Conservation (phyloP, 2,329 filamentous ascomycete genomes). For the Meredithiella fracta region DNA sequence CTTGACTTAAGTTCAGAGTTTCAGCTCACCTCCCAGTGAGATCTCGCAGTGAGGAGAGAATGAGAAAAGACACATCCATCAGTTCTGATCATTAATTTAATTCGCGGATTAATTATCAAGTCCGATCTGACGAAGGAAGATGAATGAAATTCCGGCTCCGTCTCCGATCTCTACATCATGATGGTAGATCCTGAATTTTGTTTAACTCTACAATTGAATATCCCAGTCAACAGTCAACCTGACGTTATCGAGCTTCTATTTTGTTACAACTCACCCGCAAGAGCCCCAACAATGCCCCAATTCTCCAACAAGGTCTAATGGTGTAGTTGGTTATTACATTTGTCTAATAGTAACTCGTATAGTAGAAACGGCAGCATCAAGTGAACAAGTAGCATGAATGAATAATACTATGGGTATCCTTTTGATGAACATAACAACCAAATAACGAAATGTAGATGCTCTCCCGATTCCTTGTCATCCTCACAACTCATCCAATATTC, state of each 20-base stretch:
- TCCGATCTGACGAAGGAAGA: too few species aligned
- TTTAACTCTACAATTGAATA: too few species aligned
- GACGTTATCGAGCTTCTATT: too few species aligned
- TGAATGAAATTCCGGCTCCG: too few species aligned
- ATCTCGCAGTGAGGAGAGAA: background rate
- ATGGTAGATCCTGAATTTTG: too few species aligned
- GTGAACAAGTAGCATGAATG: background rate
- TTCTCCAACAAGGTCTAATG: constrained; percentile 5
- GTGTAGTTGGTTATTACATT: constrained; percentile 14
- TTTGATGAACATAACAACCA: background rate
- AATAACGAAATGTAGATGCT: background rate
- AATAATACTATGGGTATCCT: background rate
- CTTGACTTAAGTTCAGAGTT: background rate
- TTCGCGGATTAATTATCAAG: too few species aligned
- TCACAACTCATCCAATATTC: constrained; percentile 33
- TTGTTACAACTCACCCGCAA: background rate
- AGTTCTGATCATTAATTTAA: background rate
- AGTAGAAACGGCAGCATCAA: constrained; percentile 7
- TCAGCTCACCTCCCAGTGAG: background rate
- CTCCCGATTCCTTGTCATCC: constrained; percentile 8
- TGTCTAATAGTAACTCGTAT: constrained; percentile 8
- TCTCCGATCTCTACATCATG: too few species aligned
- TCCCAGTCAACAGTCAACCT: too few species aligned
- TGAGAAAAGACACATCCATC: background rate
- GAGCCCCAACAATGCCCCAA: background rate